Percentiles rank a stretch among this genome's conserved stretches.
These are phyloP conservation scores for Lichtheimia ramosa DNA, from an alignment of 371 early-diverging fungal genomes.

Conservation along the genomic window DNA sequence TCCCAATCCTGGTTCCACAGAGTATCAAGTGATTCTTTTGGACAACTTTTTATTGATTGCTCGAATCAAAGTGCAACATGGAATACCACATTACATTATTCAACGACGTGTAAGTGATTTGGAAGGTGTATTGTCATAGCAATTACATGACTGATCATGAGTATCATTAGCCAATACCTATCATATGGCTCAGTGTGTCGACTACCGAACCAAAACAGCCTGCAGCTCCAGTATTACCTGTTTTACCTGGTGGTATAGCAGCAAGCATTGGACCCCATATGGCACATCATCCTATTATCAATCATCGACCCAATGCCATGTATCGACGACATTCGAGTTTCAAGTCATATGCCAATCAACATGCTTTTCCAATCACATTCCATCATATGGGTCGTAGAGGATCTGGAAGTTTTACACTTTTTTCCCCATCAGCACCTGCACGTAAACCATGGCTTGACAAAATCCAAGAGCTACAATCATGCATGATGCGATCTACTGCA, in stretches of 20 bases:
- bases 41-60: conserved; percentile 86
- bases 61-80: conserved; percentile 45
- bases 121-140: background rate
- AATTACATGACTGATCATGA: background rate
- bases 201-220: conserved; percentile 10
- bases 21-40: conserved; percentile 78
- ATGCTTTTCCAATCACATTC: conserved; percentile 62
- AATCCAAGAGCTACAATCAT: conserved; percentile 68
- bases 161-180: conserved; percentile 67
- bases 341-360: background rate
- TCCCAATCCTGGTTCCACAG: conserved; percentile 57
- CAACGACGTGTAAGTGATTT: conserved; percentile 23
- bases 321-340: too few species aligned
- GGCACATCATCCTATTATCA: background rate
- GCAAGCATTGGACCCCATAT: conserved; percentile 6
- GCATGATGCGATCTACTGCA: conserved; percentile 48
- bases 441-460: conserved; percentile 83
- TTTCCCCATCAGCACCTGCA: conserved; percentile 71
- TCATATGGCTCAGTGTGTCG: conserved; percentile 57
- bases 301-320: background rate
- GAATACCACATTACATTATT: conserved; percentile 27
- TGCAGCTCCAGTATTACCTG: conserved; percentile 36
- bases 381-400: conserved; percentile 76
- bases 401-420: conserved; percentile 60
- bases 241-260: conserved; percentile 19